Conservation (phyloP, 306 rosid genomes). For the Vigna unguiculata region DNA sequence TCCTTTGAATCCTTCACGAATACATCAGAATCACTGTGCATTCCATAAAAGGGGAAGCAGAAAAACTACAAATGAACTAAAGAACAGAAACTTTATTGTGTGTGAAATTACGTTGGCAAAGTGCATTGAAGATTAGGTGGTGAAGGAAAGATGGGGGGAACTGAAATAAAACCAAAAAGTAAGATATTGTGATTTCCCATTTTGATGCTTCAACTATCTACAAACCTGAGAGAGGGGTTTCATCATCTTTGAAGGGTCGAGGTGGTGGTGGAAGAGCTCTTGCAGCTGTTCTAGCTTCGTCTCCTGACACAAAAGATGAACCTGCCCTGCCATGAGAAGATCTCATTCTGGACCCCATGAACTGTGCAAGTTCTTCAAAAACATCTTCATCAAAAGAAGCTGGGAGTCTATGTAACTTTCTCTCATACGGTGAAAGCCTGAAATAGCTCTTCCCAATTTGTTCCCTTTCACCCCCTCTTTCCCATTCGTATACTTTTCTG, state of each 20-base stretch:
- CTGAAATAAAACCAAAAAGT: neutral
- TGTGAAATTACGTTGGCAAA: neutral
- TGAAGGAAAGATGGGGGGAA: neutral
- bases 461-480: slow-evolving; percentile 86
- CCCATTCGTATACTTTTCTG: slow-evolving; percentile 97
- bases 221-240: slow-evolving; percentile 64
- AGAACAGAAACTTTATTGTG: slow-evolving; percentile 24
- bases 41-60: slow-evolving; percentile 32
- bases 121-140: slow-evolving; percentile 27
- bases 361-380: slow-evolving; percentile 89
- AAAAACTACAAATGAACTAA: neutral
- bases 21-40: slow-evolving; percentile 38
- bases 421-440: slow-evolving; percentile 94
- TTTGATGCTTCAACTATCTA: slow-evolving; percentile 3
- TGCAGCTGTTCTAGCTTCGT: slow-evolving; percentile 48
- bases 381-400: slow-evolving; percentile 98
- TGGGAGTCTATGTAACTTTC: slow-evolving; percentile 89
- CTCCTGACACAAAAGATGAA: slow-evolving; percentile 51
- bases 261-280: slow-evolving; percentile 65
- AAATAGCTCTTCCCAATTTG: slow-evolving; percentile 91
- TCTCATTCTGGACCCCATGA: slow-evolving; percentile 89
- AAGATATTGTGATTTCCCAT: neutral
- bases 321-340: slow-evolving; percentile 58
- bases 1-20: slow-evolving; percentile 34
- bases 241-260: slow-evolving; percentile 73